Percentiles rank a stretch among this genome's conserved stretches.
These are phyloP conservation scores for Neodidymelliopsis sp. DNA, from an alignment of 2,329 filamentous ascomycete species.

Conservation along the genomic window DNA sequence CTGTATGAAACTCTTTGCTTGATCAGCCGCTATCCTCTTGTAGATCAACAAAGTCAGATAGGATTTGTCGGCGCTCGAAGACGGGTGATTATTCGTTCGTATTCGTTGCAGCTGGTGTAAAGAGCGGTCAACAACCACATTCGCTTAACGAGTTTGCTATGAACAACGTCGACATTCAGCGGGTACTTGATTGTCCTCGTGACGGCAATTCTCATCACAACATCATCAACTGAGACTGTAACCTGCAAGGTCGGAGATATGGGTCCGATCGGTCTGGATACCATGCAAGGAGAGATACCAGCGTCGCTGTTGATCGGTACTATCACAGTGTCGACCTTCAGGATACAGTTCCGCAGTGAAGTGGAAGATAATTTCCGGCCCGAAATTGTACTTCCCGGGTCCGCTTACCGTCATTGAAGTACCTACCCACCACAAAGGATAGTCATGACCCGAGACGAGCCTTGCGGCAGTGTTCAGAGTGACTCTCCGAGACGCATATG, in stretches of 20 bases:
- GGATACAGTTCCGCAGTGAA: slow-evolving; percentile 18
- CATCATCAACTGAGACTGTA: neutral
- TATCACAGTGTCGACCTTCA: slow-evolving; percentile 8
- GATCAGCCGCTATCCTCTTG: slow-evolving; percentile 17
- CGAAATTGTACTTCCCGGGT: slow-evolving; percentile 1
- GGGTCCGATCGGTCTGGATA: neutral
- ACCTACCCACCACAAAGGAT: neutral
- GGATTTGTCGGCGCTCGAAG: too few species aligned
- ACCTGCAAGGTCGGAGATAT: neutral
- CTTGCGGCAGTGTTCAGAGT: neutral
- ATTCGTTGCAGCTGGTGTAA: neutral
- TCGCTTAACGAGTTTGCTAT: slow-evolving; percentile 4
- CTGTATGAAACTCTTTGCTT: slow-evolving; percentile 23
- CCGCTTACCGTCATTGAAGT: neutral
- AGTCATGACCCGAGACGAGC: too few species aligned
- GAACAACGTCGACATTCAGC: neutral
- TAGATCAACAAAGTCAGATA: slow-evolving; percentile 11
- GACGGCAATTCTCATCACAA: neutral
- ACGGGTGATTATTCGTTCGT: neutral
- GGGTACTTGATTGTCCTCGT: neutral
- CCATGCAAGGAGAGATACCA: neutral
- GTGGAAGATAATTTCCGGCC: slow-evolving; percentile 13
- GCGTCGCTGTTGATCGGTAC: slow-evolving; percentile 10
- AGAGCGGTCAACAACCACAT: slow-evolving; percentile 12
- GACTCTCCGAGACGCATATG: neutral